Evolutionary conservation across 23 red algal genomes (phyloP), one percentile per base, ranked within the genome.

Genomic region (Gracilaria gracilis): DNA sequence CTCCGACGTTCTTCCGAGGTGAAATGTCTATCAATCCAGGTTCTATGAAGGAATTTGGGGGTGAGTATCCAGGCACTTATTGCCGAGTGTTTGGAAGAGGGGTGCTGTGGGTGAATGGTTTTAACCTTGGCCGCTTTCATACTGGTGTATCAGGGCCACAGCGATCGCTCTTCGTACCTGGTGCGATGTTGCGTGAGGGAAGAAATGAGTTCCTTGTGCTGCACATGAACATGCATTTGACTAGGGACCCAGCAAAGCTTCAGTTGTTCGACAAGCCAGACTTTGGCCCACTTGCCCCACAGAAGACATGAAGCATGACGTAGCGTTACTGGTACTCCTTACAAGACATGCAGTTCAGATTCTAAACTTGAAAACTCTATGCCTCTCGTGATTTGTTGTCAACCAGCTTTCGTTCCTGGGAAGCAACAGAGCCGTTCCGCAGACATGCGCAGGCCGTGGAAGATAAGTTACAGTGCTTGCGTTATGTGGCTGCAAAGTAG

Each of bases 81-180:
- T 89, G 86, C 59, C 38, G 72, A 32, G 83, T 87, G 29, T 87
- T 73, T 58, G 83, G 83, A 27, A 34, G 83, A 72, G 83, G 83
- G 9, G 69, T 75, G 50, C n/a, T 87, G n/a, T 87, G 83, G 83
- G 69, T 75, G 40, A 87, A 87, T 87, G 83, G 83, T 55, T 87
- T 87, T 57, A 87, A 87, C 39, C 33, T 87, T 87, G 83, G 83
- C 66, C 57, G 83, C 20, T 87, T 87, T n/a, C 65, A 87, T 29
- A 87, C 83, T 4, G 69, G 69, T 8, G 83, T 75, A 31, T 24
- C 50, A 15, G 83, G 83, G 15, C 83, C 83, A 4, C 83, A 87
- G 42, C 62, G 83, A 5, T 69, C 83, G 25, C 83, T 87, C 13
- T 87, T 87, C 64, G 83, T 87, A 9, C 69, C 72, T 20, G 86